Conservation (phyloP, 1,284 basidiomycete species). For the Cryptococcus depauperatus region DNA sequence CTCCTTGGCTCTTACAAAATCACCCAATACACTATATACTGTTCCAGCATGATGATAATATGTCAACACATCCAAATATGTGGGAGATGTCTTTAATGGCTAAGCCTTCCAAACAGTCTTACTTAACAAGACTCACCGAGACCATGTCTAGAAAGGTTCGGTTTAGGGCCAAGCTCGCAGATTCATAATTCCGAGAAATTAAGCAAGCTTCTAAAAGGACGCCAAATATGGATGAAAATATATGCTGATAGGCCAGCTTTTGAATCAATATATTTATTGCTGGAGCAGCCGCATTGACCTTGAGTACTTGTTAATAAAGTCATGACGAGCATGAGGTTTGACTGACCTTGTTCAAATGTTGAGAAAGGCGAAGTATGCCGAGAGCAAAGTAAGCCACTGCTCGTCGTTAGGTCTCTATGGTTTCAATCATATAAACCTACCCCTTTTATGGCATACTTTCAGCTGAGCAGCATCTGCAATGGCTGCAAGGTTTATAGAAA, state of each 20-base stretch:
- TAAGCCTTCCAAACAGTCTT: slow-evolving; percentile 17
- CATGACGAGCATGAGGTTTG: too few species aligned
- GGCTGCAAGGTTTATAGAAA: slow-evolving; percentile 11
- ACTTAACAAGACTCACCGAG: too few species aligned
- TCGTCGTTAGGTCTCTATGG: not conserved
- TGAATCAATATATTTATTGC: slow-evolving; percentile 19
- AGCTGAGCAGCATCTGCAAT: slow-evolving; percentile 14
- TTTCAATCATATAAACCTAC: slow-evolving; percentile 9
- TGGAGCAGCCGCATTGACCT: slow-evolving; percentile 12
- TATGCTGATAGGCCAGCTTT: not conserved
- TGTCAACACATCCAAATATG: slow-evolving; percentile 35
- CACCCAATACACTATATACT: slow-evolving; percentile 20
- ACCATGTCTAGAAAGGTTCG: slow-evolving; percentile 21
- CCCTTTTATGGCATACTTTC: slow-evolving; percentile 5
- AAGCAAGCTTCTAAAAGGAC: slow-evolving; percentile 31
- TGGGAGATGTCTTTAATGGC: slow-evolving; percentile 9
- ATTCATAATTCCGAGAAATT: slow-evolving; percentile 14
- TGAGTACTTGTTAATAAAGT: too few species aligned
- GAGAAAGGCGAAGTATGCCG: slow-evolving; percentile 26
- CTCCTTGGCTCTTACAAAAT: slow-evolving; percentile 24
- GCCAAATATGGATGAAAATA: slow-evolving; percentile 27
- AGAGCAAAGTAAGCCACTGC: slow-evolving; percentile 27
- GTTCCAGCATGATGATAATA: slow-evolving; percentile 40
- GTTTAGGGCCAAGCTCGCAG: slow-evolving; percentile 11
- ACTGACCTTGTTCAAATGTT: slow-evolving; percentile 21